A percentile compares a stretch with the other conserved stretches of the same genome.
Conservation (phyloP, 2,329 filamentous ascomycete species). For the Trichoderma sp. region DNA sequence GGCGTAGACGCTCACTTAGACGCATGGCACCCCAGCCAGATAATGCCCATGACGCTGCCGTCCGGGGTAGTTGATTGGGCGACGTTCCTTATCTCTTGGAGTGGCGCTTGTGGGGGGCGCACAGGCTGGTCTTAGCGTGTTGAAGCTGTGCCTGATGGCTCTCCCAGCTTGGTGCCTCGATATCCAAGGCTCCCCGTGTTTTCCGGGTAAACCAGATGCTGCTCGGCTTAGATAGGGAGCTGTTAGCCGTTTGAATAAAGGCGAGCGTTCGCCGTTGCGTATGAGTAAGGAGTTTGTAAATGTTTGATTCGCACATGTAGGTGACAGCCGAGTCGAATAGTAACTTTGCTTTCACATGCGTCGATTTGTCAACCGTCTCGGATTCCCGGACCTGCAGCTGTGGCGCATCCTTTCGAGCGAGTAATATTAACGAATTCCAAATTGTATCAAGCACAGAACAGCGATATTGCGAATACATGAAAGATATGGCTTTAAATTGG, state of each 20-base stretch:
- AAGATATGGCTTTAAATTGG: neutral
- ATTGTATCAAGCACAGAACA: neutral
- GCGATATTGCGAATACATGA: neutral
- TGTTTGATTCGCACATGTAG: neutral
- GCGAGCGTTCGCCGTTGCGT: neutral
- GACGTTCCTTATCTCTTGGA: slow-evolving; percentile 39
- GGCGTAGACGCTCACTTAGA: slow-evolving; percentile 13
- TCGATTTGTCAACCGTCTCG: neutral
- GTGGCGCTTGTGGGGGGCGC: slow-evolving; percentile 29
- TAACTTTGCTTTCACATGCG: slow-evolving; percentile 16
- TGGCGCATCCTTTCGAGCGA: neutral
- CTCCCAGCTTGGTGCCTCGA: slow-evolving; percentile 13
- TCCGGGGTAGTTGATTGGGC: slow-evolving; percentile 34
- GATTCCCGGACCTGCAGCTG: neutral
- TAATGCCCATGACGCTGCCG: neutral
- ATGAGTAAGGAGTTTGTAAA: neutral
- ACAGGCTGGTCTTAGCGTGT: slow-evolving; percentile 16
- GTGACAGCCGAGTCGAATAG: neutral
- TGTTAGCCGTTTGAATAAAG: neutral
- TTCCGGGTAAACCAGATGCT: slow-evolving; percentile 3
- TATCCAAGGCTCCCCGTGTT: slow-evolving; percentile 12
- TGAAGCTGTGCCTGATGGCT: slow-evolving; percentile 25
- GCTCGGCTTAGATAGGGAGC: neutral
- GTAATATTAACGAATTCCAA: neutral
- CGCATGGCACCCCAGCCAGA: slow-evolving; percentile 28